Conservation (phyloP, 2,329 filamentous ascomycete genomes). For the Penicillium sp. region DNA sequence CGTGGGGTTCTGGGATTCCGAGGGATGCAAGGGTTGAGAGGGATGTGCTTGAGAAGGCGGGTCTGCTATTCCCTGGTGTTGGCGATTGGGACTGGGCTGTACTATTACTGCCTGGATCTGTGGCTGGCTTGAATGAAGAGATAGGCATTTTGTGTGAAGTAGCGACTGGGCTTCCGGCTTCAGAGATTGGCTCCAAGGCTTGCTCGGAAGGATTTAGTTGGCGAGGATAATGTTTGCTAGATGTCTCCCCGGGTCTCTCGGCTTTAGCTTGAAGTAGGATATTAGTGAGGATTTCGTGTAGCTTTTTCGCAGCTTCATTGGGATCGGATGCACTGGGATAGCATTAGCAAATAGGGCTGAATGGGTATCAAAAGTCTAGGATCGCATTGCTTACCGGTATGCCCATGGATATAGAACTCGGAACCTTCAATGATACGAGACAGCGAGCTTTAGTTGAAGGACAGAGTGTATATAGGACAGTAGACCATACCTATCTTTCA, state of each 20-base stretch:
- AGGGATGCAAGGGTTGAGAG: slow-evolving; percentile 38
- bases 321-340: slow-evolving; percentile 31
- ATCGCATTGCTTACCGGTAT: slow-evolving; percentile 33
- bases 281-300: slow-evolving; percentile 38
- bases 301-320: slow-evolving; percentile 36
- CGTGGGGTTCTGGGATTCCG: slow-evolving; percentile 50
- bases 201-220: slow-evolving; percentile 22
- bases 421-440: slow-evolving; percentile 38
- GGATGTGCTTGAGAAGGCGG: slow-evolving; percentile 33
- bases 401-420: slow-evolving; percentile 53
- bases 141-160: slow-evolving; percentile 18
- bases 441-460: slow-evolving; percentile 16
- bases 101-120: slow-evolving; percentile 12
- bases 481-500: slow-evolving; percentile 55
- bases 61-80: slow-evolving; percentile 24
- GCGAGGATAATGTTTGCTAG: slow-evolving; percentile 27
- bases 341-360: slow-evolving; percentile 1
- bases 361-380: not conserved
- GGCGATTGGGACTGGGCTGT: slow-evolving; percentile 15
- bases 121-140: slow-evolving; percentile 18
- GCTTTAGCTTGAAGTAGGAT: slow-evolving; percentile 32
- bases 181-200: slow-evolving; percentile 14
- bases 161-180: slow-evolving; percentile 12
- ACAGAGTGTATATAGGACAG: not conserved
- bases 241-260: slow-evolving; percentile 21